These are phyloP conservation scores for Tulasnella calospora DNA, from an alignment of 768 basidiomycete genomes.

Conservation along the genomic window DNA sequence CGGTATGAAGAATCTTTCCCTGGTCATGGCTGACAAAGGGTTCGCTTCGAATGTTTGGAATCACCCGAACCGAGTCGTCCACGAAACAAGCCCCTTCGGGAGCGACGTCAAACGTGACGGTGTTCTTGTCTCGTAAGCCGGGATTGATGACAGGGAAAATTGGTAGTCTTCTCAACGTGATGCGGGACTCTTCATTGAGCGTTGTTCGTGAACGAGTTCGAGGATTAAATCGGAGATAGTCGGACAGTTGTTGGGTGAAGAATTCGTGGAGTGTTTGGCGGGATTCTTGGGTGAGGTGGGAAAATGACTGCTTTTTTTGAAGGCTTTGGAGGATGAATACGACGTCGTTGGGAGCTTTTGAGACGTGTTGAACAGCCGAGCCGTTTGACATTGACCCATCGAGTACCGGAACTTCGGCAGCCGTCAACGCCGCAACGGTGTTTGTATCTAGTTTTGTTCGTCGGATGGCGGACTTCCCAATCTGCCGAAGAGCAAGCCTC, in stretches of 20 bases:
- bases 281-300: background rate
- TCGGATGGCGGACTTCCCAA: too few species aligned
- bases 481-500: too few species aligned
- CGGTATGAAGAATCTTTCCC: background rate
- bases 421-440: too few species aligned
- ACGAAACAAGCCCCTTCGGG: background rate
- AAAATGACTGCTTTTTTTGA: background rate
- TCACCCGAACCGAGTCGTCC: background rate
- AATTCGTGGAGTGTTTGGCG: background rate
- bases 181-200: background rate
- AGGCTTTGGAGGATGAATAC: background rate
- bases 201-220: background rate
- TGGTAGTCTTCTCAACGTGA: background rate
- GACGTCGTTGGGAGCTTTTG: background rate
- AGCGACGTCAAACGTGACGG: background rate
- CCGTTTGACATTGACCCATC: too few species aligned
- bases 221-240: background rate
- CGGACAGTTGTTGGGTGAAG: background rate
- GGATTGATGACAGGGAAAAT: constrained; percentile 1
- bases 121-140: background rate
- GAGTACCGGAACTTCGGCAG: too few species aligned
- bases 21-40: background rate
- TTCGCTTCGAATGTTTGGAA: background rate
- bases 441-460: too few species aligned
- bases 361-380: background rate